Percentiles rank a stretch among this genome's conserved stretches.
Evolutionary conservation across 495 filamentous ascomycete genomes (phyloP).

Genomic region (Xylaria grammica): DNA sequence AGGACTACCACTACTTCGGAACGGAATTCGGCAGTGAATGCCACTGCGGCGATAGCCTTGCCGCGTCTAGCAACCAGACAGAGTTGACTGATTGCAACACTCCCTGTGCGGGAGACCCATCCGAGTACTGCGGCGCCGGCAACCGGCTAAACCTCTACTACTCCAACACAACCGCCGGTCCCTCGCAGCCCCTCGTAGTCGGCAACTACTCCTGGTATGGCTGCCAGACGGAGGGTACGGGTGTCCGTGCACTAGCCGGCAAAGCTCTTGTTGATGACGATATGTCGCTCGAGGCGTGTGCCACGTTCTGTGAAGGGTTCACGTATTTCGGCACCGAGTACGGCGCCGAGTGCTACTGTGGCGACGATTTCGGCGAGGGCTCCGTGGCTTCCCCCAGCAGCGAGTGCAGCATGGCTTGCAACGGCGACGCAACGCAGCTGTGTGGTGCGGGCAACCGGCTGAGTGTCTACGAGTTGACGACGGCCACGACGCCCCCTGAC

Average conservation of each 20-base stretch:
- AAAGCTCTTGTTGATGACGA: conserved; percentile 24
- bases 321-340: conserved; percentile 46
- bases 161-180: conserved; percentile 25
- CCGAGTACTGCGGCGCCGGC: conserved; percentile 30
- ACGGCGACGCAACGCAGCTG: conserved; percentile 43
- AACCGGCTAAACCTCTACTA: conserved; percentile 41
- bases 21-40: conserved; percentile 43
- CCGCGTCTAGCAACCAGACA: conserved; percentile 25
- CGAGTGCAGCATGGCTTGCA: conserved; percentile 51
- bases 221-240: conserved; percentile 34
- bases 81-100: conserved; percentile 37
- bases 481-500: background rate
- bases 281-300: conserved; percentile 42
- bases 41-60: conserved; percentile 43
- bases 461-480: conserved; percentile 39
- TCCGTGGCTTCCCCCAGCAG: conserved; percentile 31
- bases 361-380: conserved; percentile 38
- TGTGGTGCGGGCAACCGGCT: conserved; percentile 53
- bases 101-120: conserved; percentile 36
- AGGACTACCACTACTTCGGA: conserved; percentile 46
- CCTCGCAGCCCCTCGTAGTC: conserved; percentile 34
- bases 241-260: conserved; percentile 31
- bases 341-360: conserved; percentile 49
- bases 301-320: conserved; percentile 37
- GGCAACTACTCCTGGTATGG: conserved; percentile 36